phyloP scores from a whole-genome alignment of 2,329 filamentous ascomycete genomes.

The Chrysosporium queenslandicum region DNA sequence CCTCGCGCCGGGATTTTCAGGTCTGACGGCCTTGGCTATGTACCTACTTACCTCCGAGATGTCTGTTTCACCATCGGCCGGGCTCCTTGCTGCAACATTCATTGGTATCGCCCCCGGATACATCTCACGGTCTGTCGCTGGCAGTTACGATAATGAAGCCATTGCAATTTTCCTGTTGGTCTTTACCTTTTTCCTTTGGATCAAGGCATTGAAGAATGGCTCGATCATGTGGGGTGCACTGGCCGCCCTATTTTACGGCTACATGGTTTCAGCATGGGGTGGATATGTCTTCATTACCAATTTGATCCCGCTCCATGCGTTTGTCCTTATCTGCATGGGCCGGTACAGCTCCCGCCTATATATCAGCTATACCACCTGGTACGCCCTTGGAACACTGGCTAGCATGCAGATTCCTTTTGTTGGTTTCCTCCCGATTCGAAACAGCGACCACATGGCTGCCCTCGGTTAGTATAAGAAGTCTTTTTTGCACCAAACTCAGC shows the following conservation, averaged over 20 bases:
- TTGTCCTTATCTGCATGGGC: slow-evolving; percentile 93
- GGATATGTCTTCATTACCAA: slow-evolving; percentile 99
- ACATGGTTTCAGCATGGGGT: slow-evolving; percentile 99
- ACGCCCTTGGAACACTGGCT: slow-evolving; percentile 84
- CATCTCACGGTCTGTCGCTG: slow-evolving; percentile 93
- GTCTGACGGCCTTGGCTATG: slow-evolving; percentile 80
- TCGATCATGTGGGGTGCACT: slow-evolving; percentile 95
- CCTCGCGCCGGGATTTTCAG: slow-evolving; percentile 87
- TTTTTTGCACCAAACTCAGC: not conserved
- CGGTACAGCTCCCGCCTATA: slow-evolving; percentile 89
- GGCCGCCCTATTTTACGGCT: slow-evolving; percentile 93
- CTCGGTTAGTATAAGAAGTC: slow-evolving; percentile 53
- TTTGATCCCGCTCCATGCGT: slow-evolving; percentile 83
- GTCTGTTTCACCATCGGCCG: slow-evolving; percentile 87
- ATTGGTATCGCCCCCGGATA: slow-evolving; percentile 98
- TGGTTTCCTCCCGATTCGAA: slow-evolving; percentile 89
- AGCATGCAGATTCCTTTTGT: slow-evolving; percentile 99
- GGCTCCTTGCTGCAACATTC: slow-evolving; percentile 84
- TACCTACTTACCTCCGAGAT: slow-evolving; percentile 97
- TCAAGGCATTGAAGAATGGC: slow-evolving; percentile 93
- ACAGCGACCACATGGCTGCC: slow-evolving; percentile 97
- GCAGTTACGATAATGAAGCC: slow-evolving; percentile 98
- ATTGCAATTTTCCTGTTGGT: slow-evolving; percentile 98
- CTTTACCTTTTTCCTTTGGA: slow-evolving; percentile 98
- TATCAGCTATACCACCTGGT: slow-evolving; percentile 97